Evolutionary conservation across 768 basidiomycete species (phyloP), one percentile per base, ranked within the genome.

Genomic region (Leccinum subgranulosum): DNA sequence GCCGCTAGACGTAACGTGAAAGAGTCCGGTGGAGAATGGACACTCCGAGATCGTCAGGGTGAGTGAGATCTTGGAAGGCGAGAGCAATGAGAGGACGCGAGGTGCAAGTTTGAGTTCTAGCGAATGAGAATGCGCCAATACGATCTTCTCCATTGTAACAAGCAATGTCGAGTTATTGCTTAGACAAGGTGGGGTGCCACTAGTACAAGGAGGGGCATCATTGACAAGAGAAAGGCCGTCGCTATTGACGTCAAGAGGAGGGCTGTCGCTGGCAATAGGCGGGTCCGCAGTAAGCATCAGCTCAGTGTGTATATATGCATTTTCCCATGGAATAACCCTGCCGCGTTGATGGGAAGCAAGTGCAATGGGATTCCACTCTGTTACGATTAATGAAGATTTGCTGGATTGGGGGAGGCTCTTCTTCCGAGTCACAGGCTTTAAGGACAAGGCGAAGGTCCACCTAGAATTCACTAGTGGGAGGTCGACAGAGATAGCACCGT

Each of bases 1-100:
- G 15, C 25, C 10, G 5, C 29, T 2, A 4, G 48, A 23, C 4
- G 6, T 34, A 11, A 47, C 27, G 4, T 21, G 45, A 47, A 69
- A 66, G 34, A 69, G 48, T n/a, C 67, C 64, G 21, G 46, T 4
- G 36, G 31, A 3, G 12, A 66, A 43, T 25, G 67, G 61, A 31
- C 61, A 69, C 0, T 47, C 29, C 15, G 59, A 63, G 43, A 67
- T 36, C 4, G 57, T 60, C 25, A 67, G 55, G 12, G 17, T 33
- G 19, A 69, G 66, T 15, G 17, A 36, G 52, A 59, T 9, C 48
- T 56, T 56, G 52, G 27, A 27, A 3, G 11, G n/a, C 25, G 2
- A 34, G 8, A 0, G 5, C 0, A 33, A 4, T 12, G 53, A 54
- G 47, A 68, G 9, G 2, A 6, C 45, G 43, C 43, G 5, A 10